Percentiles rank a stretch among this genome's conserved stretches.
These are phyloP conservation scores for Colletotrichum simmondsii DNA, from an alignment of 2,329 filamentous ascomycete species.

Conservation along the genomic window DNA sequence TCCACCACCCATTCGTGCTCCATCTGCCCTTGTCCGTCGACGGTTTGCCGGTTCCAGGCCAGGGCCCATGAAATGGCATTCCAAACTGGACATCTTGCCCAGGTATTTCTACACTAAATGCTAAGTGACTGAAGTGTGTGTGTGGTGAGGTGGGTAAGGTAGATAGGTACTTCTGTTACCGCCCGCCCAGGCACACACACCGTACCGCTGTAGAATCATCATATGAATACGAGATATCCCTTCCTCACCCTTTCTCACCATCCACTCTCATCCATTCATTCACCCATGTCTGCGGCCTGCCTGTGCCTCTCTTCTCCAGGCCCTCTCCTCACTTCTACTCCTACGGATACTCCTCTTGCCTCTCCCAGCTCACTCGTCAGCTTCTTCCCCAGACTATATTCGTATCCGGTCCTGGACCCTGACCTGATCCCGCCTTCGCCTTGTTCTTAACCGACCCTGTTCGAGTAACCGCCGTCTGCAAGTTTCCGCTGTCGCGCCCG, in stretches of 20 bases:
- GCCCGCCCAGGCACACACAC: background rate
- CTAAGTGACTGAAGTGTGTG: too few relatives aligned
- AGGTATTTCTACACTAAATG: background rate
- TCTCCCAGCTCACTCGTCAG: background rate
- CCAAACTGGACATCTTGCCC: background rate
- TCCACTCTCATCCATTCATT: background rate
- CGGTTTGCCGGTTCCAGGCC: constrained; percentile 12
- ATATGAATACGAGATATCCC: constrained; percentile 33
- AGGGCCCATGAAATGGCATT: constrained; percentile 29
- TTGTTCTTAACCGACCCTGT: background rate
- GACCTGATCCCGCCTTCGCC: constrained; percentile 7
- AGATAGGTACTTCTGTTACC: constrained; percentile 7
- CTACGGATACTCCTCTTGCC: background rate
- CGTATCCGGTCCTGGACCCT: background rate
- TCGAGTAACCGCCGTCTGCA: background rate
- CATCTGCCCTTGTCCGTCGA: constrained; percentile 14
- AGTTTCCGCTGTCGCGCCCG: background rate
- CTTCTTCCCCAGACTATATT: constrained; percentile 21
- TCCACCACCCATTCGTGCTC: background rate
- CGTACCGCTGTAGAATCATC: constrained; percentile 19
- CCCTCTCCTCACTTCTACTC: background rate
- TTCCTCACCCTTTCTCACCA: background rate
- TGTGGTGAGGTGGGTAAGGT: background rate
- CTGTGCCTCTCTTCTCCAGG: background rate
- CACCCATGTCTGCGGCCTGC: background rate